Base-by-base conservation (phyloP, 176 grass and related monocot genomes). In the Thalia dealbata region DNA sequence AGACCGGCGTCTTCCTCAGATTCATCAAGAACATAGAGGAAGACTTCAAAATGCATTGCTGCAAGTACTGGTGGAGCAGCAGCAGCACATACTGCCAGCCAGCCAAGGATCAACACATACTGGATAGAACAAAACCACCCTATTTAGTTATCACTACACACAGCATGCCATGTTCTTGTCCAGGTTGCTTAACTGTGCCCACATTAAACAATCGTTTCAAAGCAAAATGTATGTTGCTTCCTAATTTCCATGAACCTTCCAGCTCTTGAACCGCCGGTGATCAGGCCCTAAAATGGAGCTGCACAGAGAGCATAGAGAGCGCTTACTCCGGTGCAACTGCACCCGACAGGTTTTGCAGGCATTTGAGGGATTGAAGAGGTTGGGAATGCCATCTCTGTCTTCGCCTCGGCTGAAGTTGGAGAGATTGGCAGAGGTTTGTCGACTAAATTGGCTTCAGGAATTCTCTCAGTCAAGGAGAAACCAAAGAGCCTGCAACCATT, bases 401-500 rank as follows among this genome's bases (percentile, higher is more conserved):
- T 64, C 32, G 30, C 85, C 18, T 88, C 78, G 12, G 74, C 77
- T 16, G 21, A 29, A 52, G 6, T 54, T 18, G 69, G 69, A 18
- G 45, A 71, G 69, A 50, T 8, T 0, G 65, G 65, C 15, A 55
- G 16, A 52, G 70, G 18, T 10, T 72, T 78, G 2, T 30, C 73
- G 23, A 62, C 73, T 19, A 81, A 76, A 64, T 82, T 77, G 64
- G 67, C 76, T 69, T 75, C 76, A 7, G 69, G 62, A 16, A 81
- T 86, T 79, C 77, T 88, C 18, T 93, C 85, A 3, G 76, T 91
- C 69, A 99, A 64, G 71, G 90, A 85, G 70, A 99, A 99, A 30
- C 95, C 95, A 54, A 99, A 99, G 51, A 99, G 83, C 68, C 69
- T 79, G 67, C 87, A 99, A 32, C 24, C 82, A 54, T 86, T 71